Conservation (phyloP, 345 rosid species). For the Combretum micranthum region DNA sequence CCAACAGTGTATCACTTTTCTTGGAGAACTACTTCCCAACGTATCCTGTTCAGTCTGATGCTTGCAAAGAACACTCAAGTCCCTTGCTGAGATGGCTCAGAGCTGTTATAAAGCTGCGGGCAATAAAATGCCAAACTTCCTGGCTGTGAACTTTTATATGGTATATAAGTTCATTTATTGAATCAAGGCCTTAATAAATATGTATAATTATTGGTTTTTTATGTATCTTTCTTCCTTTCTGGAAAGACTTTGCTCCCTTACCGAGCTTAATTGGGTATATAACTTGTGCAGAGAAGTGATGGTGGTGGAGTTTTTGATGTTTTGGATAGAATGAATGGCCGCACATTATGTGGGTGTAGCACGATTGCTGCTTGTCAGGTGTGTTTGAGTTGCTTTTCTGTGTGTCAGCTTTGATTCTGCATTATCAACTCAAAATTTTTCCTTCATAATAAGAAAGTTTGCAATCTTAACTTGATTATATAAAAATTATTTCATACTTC, state of each 20-base stretch:
- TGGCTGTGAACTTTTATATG: conserved; percentile 97
- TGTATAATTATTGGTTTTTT: neutral
- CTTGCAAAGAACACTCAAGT: conserved; percentile 91
- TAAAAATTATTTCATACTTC: too few species aligned
- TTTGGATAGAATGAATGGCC: conserved; percentile 87
- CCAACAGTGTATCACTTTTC: conserved; percentile 71
- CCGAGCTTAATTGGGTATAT: too few species aligned
- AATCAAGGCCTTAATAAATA: neutral
- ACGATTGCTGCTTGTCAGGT: conserved; percentile 88
- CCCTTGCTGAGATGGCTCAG: conserved; percentile 74
- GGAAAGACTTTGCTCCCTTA: too few species aligned
- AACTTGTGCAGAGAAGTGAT: conserved; percentile 71
- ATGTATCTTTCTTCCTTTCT: neutral
- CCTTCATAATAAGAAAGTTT: too few species aligned
- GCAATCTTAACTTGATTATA: too few species aligned
- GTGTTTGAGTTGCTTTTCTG: conserved; percentile 12
- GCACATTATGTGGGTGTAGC: conserved; percentile 66
- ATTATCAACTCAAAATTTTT: neutral
- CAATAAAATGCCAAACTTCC: conserved; percentile 72
- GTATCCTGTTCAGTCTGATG: conserved; percentile 67
- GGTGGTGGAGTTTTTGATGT: conserved; percentile 90
- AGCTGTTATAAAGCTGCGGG: conserved; percentile 88
- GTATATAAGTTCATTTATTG: conserved; percentile 24
- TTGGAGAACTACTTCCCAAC: conserved; percentile 90
- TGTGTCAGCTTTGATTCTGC: neutral